Evolutionary conservation across 2,329 filamentous ascomycete species (phyloP).

Genomic region (Didymella exigua): DNA sequence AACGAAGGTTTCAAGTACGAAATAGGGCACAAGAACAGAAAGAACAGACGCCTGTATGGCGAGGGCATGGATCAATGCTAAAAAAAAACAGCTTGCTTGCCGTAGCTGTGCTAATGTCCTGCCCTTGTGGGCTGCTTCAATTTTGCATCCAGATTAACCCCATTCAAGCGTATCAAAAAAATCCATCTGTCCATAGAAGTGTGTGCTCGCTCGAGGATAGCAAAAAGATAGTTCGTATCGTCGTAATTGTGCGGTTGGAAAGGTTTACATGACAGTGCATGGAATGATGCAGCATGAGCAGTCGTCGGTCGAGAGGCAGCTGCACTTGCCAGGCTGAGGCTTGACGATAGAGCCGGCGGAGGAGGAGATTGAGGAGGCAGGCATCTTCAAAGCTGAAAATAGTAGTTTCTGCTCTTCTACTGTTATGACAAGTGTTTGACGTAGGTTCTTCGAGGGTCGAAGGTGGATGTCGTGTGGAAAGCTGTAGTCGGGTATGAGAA

Average conservation of each 20-base stretch:
- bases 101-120: neutral
- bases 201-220: neutral
- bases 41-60: neutral
- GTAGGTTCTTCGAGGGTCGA: neutral
- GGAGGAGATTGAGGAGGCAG: conserved; percentile 42
- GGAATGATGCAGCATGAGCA: conserved; percentile 46
- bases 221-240: conserved; percentile 1
- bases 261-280: conserved; percentile 45
- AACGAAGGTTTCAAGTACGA: neutral
- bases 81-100: neutral
- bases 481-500: neutral
- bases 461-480: neutral
- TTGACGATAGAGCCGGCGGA: conserved; percentile 43
- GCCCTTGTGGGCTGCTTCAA: neutral
- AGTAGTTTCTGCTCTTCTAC: neutral
- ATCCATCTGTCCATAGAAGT: neutral
- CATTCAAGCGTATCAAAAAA: neutral
- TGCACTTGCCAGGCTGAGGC: conserved; percentile 40
- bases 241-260: neutral
- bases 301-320: conserved; percentile 38
- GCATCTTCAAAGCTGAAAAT: conserved; percentile 29
- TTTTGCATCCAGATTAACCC: neutral
- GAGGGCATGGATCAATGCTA: neutral
- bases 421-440: neutral
- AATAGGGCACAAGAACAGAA: neutral